A percentile compares a stretch with the other conserved stretches of the same genome.
Conservation (phyloP, 192 early-diverging fungal species). For the Kappamyces sp. region DNA sequence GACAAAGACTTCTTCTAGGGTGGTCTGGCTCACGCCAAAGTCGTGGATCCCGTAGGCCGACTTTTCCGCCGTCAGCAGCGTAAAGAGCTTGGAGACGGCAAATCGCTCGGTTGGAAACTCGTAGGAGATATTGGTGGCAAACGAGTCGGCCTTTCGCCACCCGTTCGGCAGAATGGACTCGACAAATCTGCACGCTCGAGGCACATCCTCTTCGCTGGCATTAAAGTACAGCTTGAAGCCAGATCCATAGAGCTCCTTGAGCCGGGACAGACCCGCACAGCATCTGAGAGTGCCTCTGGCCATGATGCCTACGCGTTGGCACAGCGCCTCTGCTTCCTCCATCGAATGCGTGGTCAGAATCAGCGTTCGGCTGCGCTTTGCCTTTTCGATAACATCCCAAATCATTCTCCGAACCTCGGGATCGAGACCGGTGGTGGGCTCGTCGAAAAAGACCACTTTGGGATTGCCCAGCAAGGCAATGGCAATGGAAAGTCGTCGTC, state of each 20-base stretch:
- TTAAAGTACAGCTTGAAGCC: slow-evolving; percentile 27
- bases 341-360: slow-evolving; percentile 34
- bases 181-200: not conserved
- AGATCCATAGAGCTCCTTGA: slow-evolving; percentile 36
- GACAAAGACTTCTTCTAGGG: slow-evolving; percentile 59
- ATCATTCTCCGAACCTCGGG: slow-evolving; percentile 23
- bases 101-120: slow-evolving; percentile 16
- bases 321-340: slow-evolving; percentile 33
- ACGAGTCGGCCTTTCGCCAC: slow-evolving; percentile 14
- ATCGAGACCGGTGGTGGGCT: slow-evolving; percentile 20
- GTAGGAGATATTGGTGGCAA: slow-evolving; percentile 8
- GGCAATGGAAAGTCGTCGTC: slow-evolving; percentile 20
- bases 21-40: slow-evolving; percentile 55
- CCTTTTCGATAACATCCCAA: slow-evolving; percentile 22
- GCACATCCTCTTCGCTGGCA: slow-evolving; percentile 5
- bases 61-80: slow-evolving; percentile 34
- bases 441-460: slow-evolving; percentile 12
- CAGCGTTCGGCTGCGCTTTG: slow-evolving; percentile 14
- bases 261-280: slow-evolving; percentile 50
- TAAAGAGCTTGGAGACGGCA: slow-evolving; percentile 29
- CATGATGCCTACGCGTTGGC: slow-evolving; percentile 29
- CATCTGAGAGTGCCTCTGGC: slow-evolving; percentile 49
- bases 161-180: slow-evolving; percentile 20
- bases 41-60: slow-evolving; percentile 32
- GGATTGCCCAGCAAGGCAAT: slow-evolving; percentile 28